A percentile compares a stretch with the other conserved stretches of the same genome.
Conservation (phyloP, 345 rosid species). For the Abelmoschus esculentus region DNA sequence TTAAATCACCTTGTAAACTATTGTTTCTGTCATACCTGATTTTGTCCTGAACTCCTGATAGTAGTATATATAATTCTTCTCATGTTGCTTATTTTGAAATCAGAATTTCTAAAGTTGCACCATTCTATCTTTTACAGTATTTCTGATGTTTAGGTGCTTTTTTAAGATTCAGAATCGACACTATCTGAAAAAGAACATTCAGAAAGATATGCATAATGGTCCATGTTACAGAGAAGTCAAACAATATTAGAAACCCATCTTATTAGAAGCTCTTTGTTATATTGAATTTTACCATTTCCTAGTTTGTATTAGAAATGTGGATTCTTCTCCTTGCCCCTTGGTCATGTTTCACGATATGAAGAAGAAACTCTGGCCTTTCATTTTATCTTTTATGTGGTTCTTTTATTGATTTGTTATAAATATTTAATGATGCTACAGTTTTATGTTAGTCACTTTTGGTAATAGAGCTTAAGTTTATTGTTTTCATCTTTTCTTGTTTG, state of each 20-base stretch:
- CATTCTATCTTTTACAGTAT: not conserved
- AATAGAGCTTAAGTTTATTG: not conserved
- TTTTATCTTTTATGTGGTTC: not conserved
- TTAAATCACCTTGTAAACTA: not conserved
- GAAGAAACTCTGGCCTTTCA: not conserved
- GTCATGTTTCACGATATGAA: not conserved
- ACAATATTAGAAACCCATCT: not conserved
- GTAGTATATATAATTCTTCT: not conserved
- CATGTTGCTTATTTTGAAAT: not conserved
- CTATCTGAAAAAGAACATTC: not conserved
- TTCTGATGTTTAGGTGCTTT: not conserved
- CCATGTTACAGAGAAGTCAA: not conserved
- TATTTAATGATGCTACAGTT: not conserved
- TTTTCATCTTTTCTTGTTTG: constrained; percentile 1
- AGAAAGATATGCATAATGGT: not conserved
- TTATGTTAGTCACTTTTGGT: not conserved
- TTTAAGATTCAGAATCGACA: not conserved
- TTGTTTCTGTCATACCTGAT: not conserved
- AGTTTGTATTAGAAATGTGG: not conserved
- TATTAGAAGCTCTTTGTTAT: not conserved
- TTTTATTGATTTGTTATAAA: constrained; percentile 3
- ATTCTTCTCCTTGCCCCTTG: not conserved
- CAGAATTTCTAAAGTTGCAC: not conserved
- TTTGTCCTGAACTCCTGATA: not conserved
- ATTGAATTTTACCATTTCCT: not conserved